phyloP scores from a whole-genome alignment of 2,329 filamentous ascomycete species.

The Elsinoe batatas region DNA sequence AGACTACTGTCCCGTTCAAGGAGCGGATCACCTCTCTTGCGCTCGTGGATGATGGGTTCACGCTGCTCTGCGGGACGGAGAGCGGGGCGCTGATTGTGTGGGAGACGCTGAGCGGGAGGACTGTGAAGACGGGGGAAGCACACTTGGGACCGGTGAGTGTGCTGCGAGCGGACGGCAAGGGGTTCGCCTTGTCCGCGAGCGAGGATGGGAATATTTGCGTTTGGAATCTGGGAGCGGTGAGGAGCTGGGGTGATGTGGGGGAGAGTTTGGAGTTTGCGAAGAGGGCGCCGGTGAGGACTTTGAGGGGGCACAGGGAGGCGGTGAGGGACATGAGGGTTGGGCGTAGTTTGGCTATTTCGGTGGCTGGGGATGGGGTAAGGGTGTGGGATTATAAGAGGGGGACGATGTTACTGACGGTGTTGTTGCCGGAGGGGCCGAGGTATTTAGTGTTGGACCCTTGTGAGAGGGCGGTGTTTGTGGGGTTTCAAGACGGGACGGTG shows the following conservation, averaged over 20 bases:
- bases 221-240: conserved; percentile 43
- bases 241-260: background rate
- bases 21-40: conserved; percentile 74
- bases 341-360: conserved; percentile 71
- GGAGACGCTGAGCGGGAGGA: conserved; percentile 75
- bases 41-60: conserved; percentile 54
- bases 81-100: conserved; percentile 81
- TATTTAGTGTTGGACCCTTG: conserved; percentile 71
- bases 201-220: conserved; percentile 85
- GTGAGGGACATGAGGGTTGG: conserved; percentile 56
- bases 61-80: conserved; percentile 70
- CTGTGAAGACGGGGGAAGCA: conserved; percentile 63
- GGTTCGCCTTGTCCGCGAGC: conserved; percentile 67
- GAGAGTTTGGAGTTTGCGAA: conserved; percentile 1
- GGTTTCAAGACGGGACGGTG: conserved; percentile 69
- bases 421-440: conserved; percentile 64
- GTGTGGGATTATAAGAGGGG: conserved; percentile 87
- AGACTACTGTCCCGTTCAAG: conserved; percentile 77
- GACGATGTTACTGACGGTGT: conserved; percentile 65
- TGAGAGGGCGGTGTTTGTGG: conserved; percentile 71
- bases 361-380: conserved; percentile 76
- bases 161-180: conserved; percentile 59
- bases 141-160: conserved; percentile 75
- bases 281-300: conserved; percentile 57
- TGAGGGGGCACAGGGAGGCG: conserved; percentile 66